phyloP scores from a whole-genome alignment of 2,329 filamentous ascomycete genomes.

The Malbranchea zuffiana region DNA sequence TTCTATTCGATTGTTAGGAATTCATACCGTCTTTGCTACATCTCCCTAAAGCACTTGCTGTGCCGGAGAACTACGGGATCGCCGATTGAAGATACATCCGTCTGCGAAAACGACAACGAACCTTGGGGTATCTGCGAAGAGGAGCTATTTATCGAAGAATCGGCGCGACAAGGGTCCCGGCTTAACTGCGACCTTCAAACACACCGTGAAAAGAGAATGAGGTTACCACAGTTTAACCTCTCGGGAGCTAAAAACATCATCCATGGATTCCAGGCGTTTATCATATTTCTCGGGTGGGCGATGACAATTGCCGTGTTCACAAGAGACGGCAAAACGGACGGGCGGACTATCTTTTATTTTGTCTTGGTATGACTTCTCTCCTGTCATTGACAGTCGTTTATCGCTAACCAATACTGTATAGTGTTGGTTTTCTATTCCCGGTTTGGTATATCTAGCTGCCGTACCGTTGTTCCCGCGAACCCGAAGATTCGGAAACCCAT shows the following conservation, averaged over 20 bases:
- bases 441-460: constrained; percentile 49
- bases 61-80: no score
- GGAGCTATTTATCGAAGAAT: neutral
- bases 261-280: constrained; percentile 44
- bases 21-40: no score
- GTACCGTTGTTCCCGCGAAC: constrained; percentile 52
- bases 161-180: neutral
- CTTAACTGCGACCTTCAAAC: neutral
- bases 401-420: constrained; percentile 20
- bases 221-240: constrained; percentile 11
- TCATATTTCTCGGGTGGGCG: constrained; percentile 49
- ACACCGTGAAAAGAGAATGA: constrained; percentile 9
- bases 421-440: constrained; percentile 51
- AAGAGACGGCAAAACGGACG: constrained; percentile 43
- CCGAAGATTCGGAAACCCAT: constrained; percentile 48
- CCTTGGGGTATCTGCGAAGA: no score
- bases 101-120: no score
- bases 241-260: constrained; percentile 44
- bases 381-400: neutral
- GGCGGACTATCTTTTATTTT: constrained; percentile 47
- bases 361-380: constrained; percentile 38
- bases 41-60: no score
- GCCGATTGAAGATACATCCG: no score
- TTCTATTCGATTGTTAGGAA: no score
- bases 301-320: constrained; percentile 50